These are phyloP conservation scores for Ambrosiella cleistominuta DNA, from an alignment of 2,329 filamentous ascomycete species.

Conservation along the genomic window DNA sequence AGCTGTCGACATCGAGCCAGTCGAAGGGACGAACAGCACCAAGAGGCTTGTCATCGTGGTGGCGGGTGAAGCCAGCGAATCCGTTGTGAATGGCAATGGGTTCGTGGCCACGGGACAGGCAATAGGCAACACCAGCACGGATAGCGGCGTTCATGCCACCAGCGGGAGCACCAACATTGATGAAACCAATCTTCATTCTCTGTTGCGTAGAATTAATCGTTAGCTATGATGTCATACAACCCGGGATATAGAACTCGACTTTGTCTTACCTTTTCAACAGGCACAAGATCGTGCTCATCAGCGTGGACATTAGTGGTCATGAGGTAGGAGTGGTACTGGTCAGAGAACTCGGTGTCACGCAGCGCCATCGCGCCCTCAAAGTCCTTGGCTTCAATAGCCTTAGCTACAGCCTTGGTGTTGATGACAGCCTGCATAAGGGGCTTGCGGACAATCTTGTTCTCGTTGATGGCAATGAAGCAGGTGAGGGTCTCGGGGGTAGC, in stretches of 20 bases:
- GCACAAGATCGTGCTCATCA: constrained; percentile 41
- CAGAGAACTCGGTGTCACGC: constrained; percentile 81
- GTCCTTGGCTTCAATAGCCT: constrained; percentile 66
- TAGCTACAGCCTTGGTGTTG: constrained; percentile 68
- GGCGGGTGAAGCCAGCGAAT: constrained; percentile 81
- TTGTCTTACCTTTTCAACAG: constrained; percentile 48
- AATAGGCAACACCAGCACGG: constrained; percentile 83
- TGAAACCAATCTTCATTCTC: constrained; percentile 85
- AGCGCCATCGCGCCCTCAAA: constrained; percentile 77
- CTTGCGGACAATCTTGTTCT: constrained; percentile 92
- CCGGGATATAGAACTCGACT: background rate
- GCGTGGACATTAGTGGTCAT: constrained; percentile 76
- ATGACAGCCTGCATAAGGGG: constrained; percentile 76
- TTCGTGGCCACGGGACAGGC: constrained; percentile 76
- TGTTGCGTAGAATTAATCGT: constrained; percentile 21
- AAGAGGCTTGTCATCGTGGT: constrained; percentile 67
- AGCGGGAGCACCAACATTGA: constrained; percentile 90
- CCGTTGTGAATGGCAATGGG: constrained; percentile 90
- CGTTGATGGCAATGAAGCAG: constrained; percentile 87
- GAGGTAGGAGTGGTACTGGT: constrained; percentile 79
- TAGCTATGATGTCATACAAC: constrained; percentile 14
- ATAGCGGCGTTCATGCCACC: constrained; percentile 98
- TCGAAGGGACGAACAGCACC: constrained; percentile 70
- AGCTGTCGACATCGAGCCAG: constrained; percentile 88
- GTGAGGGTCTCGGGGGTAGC: constrained; percentile 78